These are phyloP conservation scores for Scedosporium dehoogii DNA, from an alignment of 2,329 filamentous ascomycete genomes.

Conservation along the genomic window DNA sequence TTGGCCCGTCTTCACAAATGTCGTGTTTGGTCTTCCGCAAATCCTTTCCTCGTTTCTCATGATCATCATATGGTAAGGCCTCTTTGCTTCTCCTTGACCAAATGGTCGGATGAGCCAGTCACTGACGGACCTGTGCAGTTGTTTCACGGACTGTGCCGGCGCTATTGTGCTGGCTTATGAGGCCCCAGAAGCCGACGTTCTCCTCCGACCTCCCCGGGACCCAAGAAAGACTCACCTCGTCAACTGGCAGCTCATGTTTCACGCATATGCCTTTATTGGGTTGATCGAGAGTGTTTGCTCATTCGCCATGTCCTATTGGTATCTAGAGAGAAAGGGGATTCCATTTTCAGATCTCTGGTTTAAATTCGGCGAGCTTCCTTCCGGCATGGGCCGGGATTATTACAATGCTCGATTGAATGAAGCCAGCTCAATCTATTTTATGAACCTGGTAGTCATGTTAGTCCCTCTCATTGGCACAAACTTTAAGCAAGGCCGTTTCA, in stretches of 20 bases:
- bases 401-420: constrained; percentile 48
- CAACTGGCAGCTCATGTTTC: constrained; percentile 60
- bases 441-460: constrained; percentile 67
- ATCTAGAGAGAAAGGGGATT: constrained; percentile 51
- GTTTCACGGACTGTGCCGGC: constrained; percentile 23
- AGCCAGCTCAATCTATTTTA: constrained; percentile 67
- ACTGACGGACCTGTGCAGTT: background rate
- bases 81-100: background rate
- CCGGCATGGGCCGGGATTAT: constrained; percentile 20
- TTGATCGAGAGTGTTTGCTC: constrained; percentile 20
- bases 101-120: background rate
- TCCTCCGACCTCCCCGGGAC: constrained; percentile 58
- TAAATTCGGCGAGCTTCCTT: no score
- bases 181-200: constrained; percentile 64
- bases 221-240: constrained; percentile 63
- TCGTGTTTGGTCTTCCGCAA: constrained; percentile 50
- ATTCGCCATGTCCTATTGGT: constrained; percentile 60
- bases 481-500: no score
- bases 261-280: constrained; percentile 42
- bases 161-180: constrained; percentile 69
- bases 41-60: constrained; percentile 48
- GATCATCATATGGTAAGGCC: constrained; percentile 31
- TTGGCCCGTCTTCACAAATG: constrained; percentile 65
- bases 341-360: constrained; percentile 38
- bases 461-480: no score